Evolutionary conservation across 768 basidiomycete genomes (phyloP), one percentile per base, ranked within the genome.

Genomic region (Pulveroboletus sp.): DNA sequence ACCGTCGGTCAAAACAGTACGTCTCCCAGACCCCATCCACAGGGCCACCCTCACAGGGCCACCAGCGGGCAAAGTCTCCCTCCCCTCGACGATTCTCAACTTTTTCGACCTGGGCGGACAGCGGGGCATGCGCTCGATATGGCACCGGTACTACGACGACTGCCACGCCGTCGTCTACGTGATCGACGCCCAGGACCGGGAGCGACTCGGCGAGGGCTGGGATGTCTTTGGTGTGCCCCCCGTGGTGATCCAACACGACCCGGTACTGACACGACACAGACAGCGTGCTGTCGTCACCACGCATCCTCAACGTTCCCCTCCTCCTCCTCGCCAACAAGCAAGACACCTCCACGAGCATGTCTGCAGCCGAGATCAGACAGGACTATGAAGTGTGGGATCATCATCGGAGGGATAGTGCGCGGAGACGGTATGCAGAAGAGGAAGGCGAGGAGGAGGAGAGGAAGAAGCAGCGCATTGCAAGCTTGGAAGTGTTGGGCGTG

Each of bases 71-170:
- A 91, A 90, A 65, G 94, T 98, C 50, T 85, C 84, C 0, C 77
- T 99, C 5, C 92, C 97, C 0, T 95, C 94, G 0, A 94, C 93
- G 0, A 87, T 95, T 24, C 80, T 98, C 23, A 90, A 92, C 62
- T 97, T 98, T 76, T 97, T 93, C 84, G 97, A 99, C 63, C 76
- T 99, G 10, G 95, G 97, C 11, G 95, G 95, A 1, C 95, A 98
- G 64, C 75, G 87, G 2, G 93, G 94, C 20, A 95, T 99, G 34
- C 79, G 95, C 24, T 86, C 84, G 31, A 95, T 99, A 56, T 98
- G 95, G 94, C 83, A 86, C 50, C 76, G 81, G 47, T 99, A 99
- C 69, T 97, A 95, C 66, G 87, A 91, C 47, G 94, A 97, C 64
- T 97, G 94, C 55, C 95, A 99, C 66, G 95, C 94, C 8, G 91